These are phyloP conservation scores for Fonsecaea nubica DNA, from an alignment of 2,329 filamentous ascomycete genomes.

Conservation along the genomic window DNA sequence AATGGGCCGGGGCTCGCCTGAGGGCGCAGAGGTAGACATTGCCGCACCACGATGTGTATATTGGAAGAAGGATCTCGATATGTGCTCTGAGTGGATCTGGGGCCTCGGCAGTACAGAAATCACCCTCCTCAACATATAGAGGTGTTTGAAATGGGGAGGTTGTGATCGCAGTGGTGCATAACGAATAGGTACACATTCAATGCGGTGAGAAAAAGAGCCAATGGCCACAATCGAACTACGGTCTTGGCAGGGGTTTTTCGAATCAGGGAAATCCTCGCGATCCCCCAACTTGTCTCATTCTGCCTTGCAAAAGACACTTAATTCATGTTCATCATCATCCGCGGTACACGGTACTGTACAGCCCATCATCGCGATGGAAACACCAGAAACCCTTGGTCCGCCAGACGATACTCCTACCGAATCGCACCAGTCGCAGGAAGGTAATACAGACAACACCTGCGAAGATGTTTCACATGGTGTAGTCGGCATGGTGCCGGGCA, in stretches of 20 bases:
- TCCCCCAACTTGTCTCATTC: constrained; percentile 22
- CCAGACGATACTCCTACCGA: constrained; percentile 3
- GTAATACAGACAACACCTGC: not conserved
- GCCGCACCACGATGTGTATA: not conserved
- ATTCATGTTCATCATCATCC: constrained; percentile 14
- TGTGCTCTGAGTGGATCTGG: not conserved
- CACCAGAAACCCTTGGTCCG: not conserved
- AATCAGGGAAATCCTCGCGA: not conserved
- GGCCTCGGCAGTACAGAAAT: not conserved
- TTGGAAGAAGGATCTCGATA: not conserved
- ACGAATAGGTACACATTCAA: not conserved
- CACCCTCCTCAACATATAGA: constrained; percentile 3
- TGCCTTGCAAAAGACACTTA: constrained; percentile 26
- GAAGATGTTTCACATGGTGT: constrained; percentile 1
- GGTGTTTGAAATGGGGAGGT: not conserved
- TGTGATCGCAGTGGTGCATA: not conserved
- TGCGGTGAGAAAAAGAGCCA: constrained; percentile 12
- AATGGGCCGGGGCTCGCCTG: constrained; percentile 44
- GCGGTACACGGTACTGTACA: not conserved
- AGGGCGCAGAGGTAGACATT: constrained; percentile 31
- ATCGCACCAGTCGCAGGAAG: constrained; percentile 8
- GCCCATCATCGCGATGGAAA: constrained; percentile 17
- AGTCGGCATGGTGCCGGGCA: not conserved
- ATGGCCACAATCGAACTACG: not conserved
- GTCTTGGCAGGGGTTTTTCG: constrained; percentile 30